These are phyloP conservation scores for Xerocomus potaroensis DNA, from an alignment of 768 basidiomycete species.

Conservation along the genomic window DNA sequence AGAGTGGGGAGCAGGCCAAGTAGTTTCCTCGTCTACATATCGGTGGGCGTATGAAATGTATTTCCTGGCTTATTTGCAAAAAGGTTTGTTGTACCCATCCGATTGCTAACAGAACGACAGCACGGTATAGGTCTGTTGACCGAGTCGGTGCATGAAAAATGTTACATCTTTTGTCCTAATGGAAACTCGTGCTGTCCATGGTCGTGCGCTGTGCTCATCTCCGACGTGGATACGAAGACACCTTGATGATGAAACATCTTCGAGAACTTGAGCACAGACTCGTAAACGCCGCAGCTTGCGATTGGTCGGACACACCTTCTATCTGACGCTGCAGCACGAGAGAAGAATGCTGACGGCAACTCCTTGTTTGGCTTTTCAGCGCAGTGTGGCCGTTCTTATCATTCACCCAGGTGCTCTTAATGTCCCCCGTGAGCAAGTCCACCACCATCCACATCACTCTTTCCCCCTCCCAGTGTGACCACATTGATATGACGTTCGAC, in stretches of 20 bases:
- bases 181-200: slow-evolving; percentile 18
- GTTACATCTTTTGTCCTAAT: slow-evolving; percentile 11
- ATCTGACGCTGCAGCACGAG: slow-evolving; percentile 24
- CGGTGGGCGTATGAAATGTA: slow-evolving; percentile 25
- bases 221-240: slow-evolving; percentile 20
- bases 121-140: slow-evolving; percentile 18
- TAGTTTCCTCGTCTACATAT: slow-evolving; percentile 23
- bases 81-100: slow-evolving; percentile 28
- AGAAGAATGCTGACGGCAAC: slow-evolving; percentile 26
- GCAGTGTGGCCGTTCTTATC: slow-evolving; percentile 28
- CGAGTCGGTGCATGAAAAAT: slow-evolving; percentile 20
- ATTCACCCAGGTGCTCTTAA: slow-evolving; percentile 24
- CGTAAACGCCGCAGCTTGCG: slow-evolving; percentile 24
- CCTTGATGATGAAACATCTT: slow-evolving; percentile 29
- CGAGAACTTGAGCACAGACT: slow-evolving; percentile 23
- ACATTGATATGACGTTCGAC: slow-evolving; percentile 23
- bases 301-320: slow-evolving; percentile 26
- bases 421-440: slow-evolving; percentile 16
- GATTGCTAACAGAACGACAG: slow-evolving; percentile 25
- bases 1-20: slow-evolving; percentile 23
- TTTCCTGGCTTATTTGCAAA: slow-evolving; percentile 14
- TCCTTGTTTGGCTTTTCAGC: slow-evolving; percentile 22
- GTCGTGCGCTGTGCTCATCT: slow-evolving; percentile 21
- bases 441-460: slow-evolving; percentile 7
- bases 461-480: slow-evolving; percentile 5